These are phyloP conservation scores for Escallonia rubra DNA, from an alignment of 129 eudicot genomes.

Conservation along the genomic window DNA sequence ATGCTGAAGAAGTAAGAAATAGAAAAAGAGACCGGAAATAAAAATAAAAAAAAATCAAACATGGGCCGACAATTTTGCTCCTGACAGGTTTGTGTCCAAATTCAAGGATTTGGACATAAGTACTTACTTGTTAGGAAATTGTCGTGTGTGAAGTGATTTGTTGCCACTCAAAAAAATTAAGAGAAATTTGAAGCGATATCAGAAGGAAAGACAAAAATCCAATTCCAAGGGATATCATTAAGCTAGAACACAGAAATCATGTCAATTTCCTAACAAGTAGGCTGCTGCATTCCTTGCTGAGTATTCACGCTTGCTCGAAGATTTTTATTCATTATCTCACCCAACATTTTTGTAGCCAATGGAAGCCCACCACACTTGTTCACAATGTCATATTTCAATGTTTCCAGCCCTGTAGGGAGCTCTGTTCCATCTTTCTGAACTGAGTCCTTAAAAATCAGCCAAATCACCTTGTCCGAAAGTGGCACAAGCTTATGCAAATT, in stretches of 20 bases:
- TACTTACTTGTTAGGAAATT: no score
- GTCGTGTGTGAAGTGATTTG: not conserved
- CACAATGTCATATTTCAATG: slow-evolving; percentile 10
- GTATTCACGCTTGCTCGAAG: not conserved
- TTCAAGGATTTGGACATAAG: no score
- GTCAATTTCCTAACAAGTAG: not conserved
- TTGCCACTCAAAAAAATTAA: not conserved
- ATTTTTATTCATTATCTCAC: slow-evolving; percentile 12
- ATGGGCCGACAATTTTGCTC: no score
- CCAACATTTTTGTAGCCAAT: slow-evolving; percentile 39
- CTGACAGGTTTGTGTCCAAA: no score
- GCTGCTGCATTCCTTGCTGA: not conserved
- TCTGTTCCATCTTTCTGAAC: slow-evolving; percentile 30
- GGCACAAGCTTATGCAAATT: slow-evolving; percentile 13
- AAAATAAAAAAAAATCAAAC: no score
- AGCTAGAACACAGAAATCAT: no score
- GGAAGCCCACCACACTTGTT: slow-evolving; percentile 35
- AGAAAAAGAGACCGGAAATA: no score
- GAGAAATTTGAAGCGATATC: no score
- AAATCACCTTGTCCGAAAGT: slow-evolving; percentile 9
- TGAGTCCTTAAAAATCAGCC: slow-evolving; percentile 20
- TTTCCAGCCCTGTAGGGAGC: not conserved
- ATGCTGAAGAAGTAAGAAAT: no score
- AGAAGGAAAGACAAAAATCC: not conserved
- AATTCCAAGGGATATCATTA: not conserved